These are phyloP conservation scores for Lactarius sp. DNA, from an alignment of 768 basidiomycete species.

Conservation along the genomic window DNA sequence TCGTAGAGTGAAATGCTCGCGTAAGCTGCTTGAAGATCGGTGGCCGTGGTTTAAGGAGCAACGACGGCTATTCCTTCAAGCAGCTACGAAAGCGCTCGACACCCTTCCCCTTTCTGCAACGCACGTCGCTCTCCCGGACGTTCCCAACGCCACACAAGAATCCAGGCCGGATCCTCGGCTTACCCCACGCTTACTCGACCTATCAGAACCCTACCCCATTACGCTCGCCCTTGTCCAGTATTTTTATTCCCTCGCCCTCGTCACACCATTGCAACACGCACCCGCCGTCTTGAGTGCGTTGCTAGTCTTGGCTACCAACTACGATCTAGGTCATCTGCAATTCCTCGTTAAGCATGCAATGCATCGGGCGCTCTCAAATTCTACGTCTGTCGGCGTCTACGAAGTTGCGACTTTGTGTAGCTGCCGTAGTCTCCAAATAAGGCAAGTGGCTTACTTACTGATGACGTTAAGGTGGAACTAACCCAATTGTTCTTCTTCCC, in stretches of 20 bases:
- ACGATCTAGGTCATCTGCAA: slow-evolving; percentile 70
- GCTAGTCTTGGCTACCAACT: slow-evolving; percentile 77
- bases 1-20: slow-evolving; percentile 72
- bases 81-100: slow-evolving; percentile 53
- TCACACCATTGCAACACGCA: slow-evolving; percentile 88
- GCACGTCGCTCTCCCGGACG: slow-evolving; percentile 58
- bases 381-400: slow-evolving; percentile 86
- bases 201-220: slow-evolving; percentile 89
- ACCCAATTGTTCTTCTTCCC: background rate
- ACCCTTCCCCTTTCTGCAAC: slow-evolving; percentile 55
- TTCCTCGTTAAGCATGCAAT: slow-evolving; percentile 88
- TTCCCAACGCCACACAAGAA: slow-evolving; percentile 46
- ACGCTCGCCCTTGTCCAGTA: slow-evolving; percentile 89
- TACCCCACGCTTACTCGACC: slow-evolving; percentile 68
- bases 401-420: slow-evolving; percentile 92
- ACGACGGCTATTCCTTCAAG: slow-evolving; percentile 51
- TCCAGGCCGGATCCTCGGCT: slow-evolving; percentile 71
- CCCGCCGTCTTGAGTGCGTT: slow-evolving; percentile 87
- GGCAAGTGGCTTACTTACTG: slow-evolving; percentile 41
- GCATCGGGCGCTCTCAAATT: slow-evolving; percentile 81
- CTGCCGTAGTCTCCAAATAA: slow-evolving; percentile 83
- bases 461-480: slow-evolving; percentile 19
- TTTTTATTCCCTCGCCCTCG: slow-evolving; percentile 80
- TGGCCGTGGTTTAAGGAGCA: slow-evolving; percentile 95
- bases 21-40: slow-evolving; percentile 78